Conservation (phyloP, 23 red algal genomes). For the Gracilaria gracilis region DNA sequence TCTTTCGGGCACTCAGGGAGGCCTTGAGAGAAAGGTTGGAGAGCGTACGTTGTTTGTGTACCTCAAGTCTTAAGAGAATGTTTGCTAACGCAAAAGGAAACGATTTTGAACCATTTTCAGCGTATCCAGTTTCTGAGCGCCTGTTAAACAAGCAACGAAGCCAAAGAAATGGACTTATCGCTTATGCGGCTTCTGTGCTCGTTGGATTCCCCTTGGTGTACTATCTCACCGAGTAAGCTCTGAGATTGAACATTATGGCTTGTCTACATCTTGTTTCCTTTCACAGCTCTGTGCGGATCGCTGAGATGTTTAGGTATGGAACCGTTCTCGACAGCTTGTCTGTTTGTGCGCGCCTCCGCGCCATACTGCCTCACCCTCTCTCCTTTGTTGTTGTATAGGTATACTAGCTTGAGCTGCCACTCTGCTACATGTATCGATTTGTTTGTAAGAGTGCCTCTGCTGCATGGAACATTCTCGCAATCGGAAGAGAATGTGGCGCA, state of each 20-base stretch:
- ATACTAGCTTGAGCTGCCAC: too few relatives aligned
- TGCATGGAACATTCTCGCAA: too few relatives aligned
- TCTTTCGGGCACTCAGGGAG: not conserved
- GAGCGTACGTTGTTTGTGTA: not conserved
- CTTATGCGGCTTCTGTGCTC: not conserved
- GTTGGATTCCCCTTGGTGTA: not conserved
- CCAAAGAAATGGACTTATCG: not conserved
- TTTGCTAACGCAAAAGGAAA: not conserved
- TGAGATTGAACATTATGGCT: not conserved
- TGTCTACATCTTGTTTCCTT: too few relatives aligned
- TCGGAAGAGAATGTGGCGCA: too few relatives aligned
- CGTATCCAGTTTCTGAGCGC: conserved; percentile 11
- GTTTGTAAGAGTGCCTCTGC: too few relatives aligned
- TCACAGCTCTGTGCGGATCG: too few relatives aligned
- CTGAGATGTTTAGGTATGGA: too few relatives aligned
- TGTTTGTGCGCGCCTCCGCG: too few relatives aligned
- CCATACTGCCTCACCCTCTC: too few relatives aligned
- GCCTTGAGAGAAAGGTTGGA: not conserved
- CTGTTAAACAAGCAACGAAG: not conserved
- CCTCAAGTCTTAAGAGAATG: not conserved
- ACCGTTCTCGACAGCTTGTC: not conserved
- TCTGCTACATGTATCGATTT: too few relatives aligned
- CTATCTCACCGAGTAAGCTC: not conserved
- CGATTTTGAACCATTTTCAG: not conserved
- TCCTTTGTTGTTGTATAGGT: too few relatives aligned